phyloP scores from a whole-genome alignment of 208 protist species.

The Wallacemonas sp. region DNA sequence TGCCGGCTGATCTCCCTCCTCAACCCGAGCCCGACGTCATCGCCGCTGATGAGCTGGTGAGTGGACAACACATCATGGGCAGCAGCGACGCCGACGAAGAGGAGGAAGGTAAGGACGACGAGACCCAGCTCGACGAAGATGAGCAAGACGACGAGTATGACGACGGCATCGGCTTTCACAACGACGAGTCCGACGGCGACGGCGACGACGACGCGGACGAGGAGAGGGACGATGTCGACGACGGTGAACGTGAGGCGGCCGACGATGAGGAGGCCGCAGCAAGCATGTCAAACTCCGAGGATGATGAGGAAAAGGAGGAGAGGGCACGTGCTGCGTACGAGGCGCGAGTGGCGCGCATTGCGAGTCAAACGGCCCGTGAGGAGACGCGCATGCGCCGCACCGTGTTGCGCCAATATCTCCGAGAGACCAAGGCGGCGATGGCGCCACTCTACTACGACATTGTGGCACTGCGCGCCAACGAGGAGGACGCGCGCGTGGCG shows the following conservation, averaged over 20 bases:
- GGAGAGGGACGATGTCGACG: slow-evolving; percentile 27
- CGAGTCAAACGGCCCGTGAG: slow-evolving; percentile 15
- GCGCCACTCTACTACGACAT: slow-evolving; percentile 28
- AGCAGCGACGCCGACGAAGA: slow-evolving; percentile 17
- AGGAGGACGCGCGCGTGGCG: slow-evolving; percentile 51
- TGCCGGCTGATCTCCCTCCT: slow-evolving; percentile 46
- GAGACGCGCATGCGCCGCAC: slow-evolving; percentile 27
- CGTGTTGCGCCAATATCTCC: slow-evolving; percentile 22
- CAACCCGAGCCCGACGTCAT: slow-evolving; percentile 21
- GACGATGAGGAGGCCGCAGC: too few species aligned
- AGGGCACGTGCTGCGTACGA: slow-evolving; percentile 1
- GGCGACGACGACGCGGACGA: slow-evolving; percentile 12
- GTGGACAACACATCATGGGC: background rate
- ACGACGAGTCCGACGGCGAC: slow-evolving; percentile 7
- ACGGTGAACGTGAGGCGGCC: background rate
- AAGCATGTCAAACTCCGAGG: too few species aligned
- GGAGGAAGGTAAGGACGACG: background rate
- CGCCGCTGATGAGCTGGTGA: slow-evolving; percentile 23
- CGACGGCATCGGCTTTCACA: slow-evolving; percentile 29
- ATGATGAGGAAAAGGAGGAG: slow-evolving; percentile 15
- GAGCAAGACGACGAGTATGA: slow-evolving; percentile 36
- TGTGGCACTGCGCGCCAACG: slow-evolving; percentile 30
- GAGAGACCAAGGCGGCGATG: slow-evolving; percentile 16
- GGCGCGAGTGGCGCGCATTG: background rate
- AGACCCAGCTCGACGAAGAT: slow-evolving; percentile 13